These are phyloP conservation scores for Saxophila tyrrhenica DNA, from an alignment of 495 filamentous ascomycete species.

Conservation along the genomic window DNA sequence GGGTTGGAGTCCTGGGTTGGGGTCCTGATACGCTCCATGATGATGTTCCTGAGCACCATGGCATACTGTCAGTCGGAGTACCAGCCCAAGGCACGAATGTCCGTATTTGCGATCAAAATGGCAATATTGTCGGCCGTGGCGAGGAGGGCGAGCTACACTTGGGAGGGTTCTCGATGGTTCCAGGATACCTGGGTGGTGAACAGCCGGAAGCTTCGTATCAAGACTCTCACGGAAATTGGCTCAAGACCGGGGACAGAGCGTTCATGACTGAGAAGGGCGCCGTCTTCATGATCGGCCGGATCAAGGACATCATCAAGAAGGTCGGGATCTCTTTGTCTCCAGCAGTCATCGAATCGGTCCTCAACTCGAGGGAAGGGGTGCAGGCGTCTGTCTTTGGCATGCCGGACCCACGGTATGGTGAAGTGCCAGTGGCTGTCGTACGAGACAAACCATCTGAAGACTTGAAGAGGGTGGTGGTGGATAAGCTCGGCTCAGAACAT, in stretches of 20 bases:
- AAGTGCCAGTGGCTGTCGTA: slow-evolving; percentile 5
- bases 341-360: slow-evolving; percentile 2
- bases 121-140: not conserved
- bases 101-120: not conserved
- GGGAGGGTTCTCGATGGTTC: not conserved
- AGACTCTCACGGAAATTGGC: not conserved
- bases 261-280: not conserved
- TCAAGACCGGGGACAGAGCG: slow-evolving; percentile 3
- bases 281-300: slow-evolving; percentile 3
- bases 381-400: slow-evolving; percentile 1
- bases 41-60: not conserved
- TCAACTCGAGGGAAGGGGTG: not conserved
- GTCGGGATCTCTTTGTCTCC: slow-evolving; percentile 1
- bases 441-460: not conserved
- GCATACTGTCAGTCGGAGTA: not conserved
- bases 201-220: not conserved
- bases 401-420: not conserved
- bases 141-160: slow-evolving; percentile 6
- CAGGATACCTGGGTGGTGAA: not conserved
- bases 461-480: not conserved
- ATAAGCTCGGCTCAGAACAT: slow-evolving; percentile 1
- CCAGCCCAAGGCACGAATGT: not conserved
- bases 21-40: not conserved
- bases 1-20: not conserved
- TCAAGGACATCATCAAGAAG: slow-evolving; percentile 7